These are phyloP conservation scores for Elsinoe batatas DNA, from an alignment of 2,329 filamentous ascomycete species.

Conservation along the genomic window DNA sequence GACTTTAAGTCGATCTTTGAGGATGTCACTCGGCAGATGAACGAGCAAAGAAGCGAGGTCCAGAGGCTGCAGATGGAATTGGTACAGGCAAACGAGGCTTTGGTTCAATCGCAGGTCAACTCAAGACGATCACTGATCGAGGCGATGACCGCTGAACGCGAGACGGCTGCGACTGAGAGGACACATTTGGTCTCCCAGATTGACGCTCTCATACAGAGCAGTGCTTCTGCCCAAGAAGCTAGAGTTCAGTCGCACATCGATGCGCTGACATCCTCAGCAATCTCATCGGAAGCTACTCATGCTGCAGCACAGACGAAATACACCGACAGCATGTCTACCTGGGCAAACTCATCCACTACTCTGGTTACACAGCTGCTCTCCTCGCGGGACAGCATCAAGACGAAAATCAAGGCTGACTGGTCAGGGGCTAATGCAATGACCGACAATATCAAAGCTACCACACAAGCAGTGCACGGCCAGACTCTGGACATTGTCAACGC, in stretches of 20 bases:
- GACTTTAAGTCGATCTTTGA: conserved; percentile 85
- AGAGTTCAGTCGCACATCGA: conserved; percentile 58
- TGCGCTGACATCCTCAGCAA: conserved; percentile 47
- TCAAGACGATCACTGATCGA: conserved; percentile 59
- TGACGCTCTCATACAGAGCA: conserved; percentile 61
- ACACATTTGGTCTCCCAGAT: conserved; percentile 68
- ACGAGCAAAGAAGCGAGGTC: conserved; percentile 66
- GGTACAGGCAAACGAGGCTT: conserved; percentile 55
- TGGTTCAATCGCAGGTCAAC: conserved; percentile 57
- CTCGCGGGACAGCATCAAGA: conserved; percentile 69
- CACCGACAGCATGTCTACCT: conserved; percentile 60
- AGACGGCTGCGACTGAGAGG: conserved; percentile 62
- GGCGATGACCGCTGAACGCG: conserved; percentile 65
- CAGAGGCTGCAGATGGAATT: conserved; percentile 64
- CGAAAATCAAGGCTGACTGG: conserved; percentile 79
- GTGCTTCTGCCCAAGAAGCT: conserved; percentile 61
- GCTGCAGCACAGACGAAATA: conserved; percentile 51
- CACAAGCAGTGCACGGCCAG: conserved; percentile 79
- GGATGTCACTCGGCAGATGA: conserved; percentile 63
- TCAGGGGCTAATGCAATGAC: conserved; percentile 68
- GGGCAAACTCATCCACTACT: conserved; percentile 58
- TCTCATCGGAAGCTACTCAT: conserved; percentile 44
- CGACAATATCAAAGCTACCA: conserved; percentile 70
- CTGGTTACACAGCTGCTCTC: conserved; percentile 61
- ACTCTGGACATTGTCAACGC: conserved; percentile 82